Conservation (phyloP, 306 rosid genomes). For the Argentina anserina region DNA sequence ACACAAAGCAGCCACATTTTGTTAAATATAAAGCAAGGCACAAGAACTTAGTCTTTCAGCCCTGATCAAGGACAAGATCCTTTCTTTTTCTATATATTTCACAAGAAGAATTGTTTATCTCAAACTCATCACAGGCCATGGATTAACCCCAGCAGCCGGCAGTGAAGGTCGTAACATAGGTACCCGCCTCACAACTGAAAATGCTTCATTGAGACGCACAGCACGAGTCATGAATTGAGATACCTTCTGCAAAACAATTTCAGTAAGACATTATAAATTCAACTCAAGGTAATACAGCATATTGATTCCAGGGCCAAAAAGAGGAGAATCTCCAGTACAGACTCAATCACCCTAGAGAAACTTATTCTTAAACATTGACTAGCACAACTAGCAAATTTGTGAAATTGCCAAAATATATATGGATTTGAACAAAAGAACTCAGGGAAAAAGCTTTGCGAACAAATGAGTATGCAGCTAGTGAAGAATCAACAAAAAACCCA, state of each 20-base stretch:
- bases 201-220: constrained; percentile 92
- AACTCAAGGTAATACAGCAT: neutral
- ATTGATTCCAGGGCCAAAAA: neutral
- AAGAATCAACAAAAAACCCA: too few species aligned
- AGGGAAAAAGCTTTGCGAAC: neutral
- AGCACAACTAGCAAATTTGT: neutral
- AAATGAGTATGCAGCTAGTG: neutral
- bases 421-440: neutral
- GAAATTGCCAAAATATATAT: neutral
- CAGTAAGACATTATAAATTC: constrained; percentile 11
- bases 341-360: neutral
- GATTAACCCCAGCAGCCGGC: constrained; percentile 64
- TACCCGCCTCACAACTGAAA: constrained; percentile 85
- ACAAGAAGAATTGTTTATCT: constrained; percentile 44
- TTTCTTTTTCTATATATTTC: constrained; percentile 18
- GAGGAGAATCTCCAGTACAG: neutral
- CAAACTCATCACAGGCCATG: constrained; percentile 87
- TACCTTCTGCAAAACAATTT: constrained; percentile 60
- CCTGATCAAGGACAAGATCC: neutral
- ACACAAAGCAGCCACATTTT: constrained; percentile 4
- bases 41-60: neutral
- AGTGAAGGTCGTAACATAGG: constrained; percentile 83
- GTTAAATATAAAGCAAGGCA: constrained; percentile 8
- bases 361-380: neutral
- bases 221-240: constrained; percentile 75